Base-by-base conservation (phyloP, 495 filamentous ascomycete genomes). In the Neurospora cerealis region DNA sequence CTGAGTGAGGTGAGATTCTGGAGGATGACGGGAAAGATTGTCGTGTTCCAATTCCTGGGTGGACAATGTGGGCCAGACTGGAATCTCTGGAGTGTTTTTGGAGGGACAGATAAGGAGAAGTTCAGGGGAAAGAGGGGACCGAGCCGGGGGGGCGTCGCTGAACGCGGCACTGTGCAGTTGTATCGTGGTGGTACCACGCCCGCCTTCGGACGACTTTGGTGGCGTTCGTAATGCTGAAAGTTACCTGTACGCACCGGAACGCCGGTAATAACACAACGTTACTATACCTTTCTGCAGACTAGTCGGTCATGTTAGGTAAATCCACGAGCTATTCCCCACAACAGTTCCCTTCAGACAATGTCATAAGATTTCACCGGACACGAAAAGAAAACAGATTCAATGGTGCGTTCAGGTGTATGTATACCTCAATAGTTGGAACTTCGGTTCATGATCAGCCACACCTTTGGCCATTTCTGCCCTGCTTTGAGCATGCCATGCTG, bases 1-100 rank as follows among this genome's bases (percentile, higher is more conserved):
- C 76, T 81, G 80, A 72, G 77, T 48, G 74, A 74, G 75, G 46
- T 75, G 74, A 72, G 54, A 46, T 41, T 72, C 24, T 72, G 54
- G 54, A 66, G 54, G 54, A 66, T 19, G 54, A 66, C 54, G 28
- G 54, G 54, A 66, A 34, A 66, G 54, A 66, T 66, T 66, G 28
- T 66, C 54, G 54, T 66, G 28, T 34, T 66, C 15, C 54, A 62
- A 62, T 34, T 62, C 28, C 54, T 62, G 54, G 24, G 54, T 32
- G 54, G 54, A 19, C 28, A 62, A 62, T 34, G 28, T 66, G 54
- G 54, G 24, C 54, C 24, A 15, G 24, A 70, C 38, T n/a, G 72
- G 46, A 46, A 42, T 54, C 69, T 42, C 5, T 41, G 32, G 28
- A 17, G 69, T 70, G 32, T 46, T 41, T 36, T 77, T 37, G 24